phyloP scores from a whole-genome alignment of 108 stramenopile species.

The Pinguiococcus pyrenoidosus region DNA sequence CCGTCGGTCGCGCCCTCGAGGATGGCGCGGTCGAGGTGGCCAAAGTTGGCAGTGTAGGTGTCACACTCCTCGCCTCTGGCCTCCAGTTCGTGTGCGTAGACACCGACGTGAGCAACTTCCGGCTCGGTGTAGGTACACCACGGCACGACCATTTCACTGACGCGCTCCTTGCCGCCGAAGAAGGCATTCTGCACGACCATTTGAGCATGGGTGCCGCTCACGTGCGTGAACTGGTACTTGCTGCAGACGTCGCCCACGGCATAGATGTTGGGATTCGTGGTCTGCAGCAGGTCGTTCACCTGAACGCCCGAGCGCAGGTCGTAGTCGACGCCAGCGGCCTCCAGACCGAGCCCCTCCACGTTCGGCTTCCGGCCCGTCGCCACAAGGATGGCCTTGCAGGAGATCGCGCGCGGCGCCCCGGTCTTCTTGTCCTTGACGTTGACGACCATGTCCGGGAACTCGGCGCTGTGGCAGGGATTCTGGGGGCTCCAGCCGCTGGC shows the following conservation, averaged over 20 bases:
- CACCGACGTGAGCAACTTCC: constrained; percentile 77
- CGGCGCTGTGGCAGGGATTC: too few relatives aligned
- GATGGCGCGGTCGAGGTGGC: constrained; percentile 78
- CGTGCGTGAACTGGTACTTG: constrained; percentile 71
- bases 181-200: constrained; percentile 78
- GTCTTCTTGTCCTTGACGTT: background rate
- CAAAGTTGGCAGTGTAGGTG: constrained; percentile 54
- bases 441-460: constrained; percentile 38
- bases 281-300: constrained; percentile 63
- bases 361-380: constrained; percentile 77
- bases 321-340: constrained; percentile 58
- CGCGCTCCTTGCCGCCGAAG: constrained; percentile 45
- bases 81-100: constrained; percentile 56
- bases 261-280: constrained; percentile 66
- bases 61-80: constrained; percentile 51
- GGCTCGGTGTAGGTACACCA: constrained; percentile 86
- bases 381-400: constrained; percentile 69
- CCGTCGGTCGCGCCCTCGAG: constrained; percentile 64
- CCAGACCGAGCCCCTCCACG: constrained; percentile 73
- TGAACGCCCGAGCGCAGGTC: constrained; percentile 55
- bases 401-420: too few relatives aligned
- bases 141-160: constrained; percentile 67
- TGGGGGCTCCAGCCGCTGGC: too few relatives aligned
- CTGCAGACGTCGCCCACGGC: constrained; percentile 84
- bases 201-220: constrained; percentile 81